Evolutionary conservation across 2,329 filamentous ascomycete genomes (phyloP).

Genomic region (Blastomyces emzantsi): DNA sequence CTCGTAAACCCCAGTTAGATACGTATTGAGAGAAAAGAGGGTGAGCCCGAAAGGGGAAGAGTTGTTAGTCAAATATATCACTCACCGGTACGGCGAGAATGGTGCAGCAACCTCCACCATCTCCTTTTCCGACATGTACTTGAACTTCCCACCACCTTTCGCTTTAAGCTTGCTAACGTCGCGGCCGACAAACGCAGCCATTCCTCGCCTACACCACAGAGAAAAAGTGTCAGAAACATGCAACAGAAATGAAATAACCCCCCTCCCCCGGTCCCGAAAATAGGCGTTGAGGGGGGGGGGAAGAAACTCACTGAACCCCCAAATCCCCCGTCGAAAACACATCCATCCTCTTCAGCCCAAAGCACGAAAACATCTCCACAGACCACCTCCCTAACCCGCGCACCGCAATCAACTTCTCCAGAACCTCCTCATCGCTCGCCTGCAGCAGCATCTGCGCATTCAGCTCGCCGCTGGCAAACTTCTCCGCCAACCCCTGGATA

Average conservation of each 20-base stretch:
- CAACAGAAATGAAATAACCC: not conserved
- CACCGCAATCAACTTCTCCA: slow-evolving; percentile 74
- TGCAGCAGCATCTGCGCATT: slow-evolving; percentile 65
- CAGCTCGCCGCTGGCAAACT: slow-evolving; percentile 67
- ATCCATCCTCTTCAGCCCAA: slow-evolving; percentile 88
- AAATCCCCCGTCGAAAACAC: slow-evolving; percentile 89
- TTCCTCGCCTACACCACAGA: slow-evolving; percentile 52
- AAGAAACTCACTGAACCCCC: slow-evolving; percentile 63
- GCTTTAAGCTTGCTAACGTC: slow-evolving; percentile 77
- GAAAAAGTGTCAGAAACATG: not conserved
- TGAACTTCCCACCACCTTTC: slow-evolving; percentile 80
- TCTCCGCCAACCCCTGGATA: slow-evolving; percentile 71
- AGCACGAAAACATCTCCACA: slow-evolving; percentile 97
- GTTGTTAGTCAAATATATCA: slow-evolving; percentile 14
- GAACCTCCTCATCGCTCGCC: slow-evolving; percentile 75
- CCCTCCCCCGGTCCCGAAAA: not conserved
- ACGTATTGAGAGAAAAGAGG: not conserved
- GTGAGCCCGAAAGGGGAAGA: slow-evolving; percentile 12
- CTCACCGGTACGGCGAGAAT: slow-evolving; percentile 71
- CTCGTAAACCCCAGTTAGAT: not conserved
- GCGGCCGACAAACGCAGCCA: slow-evolving; percentile 75
- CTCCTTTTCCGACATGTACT: slow-evolving; percentile 92
- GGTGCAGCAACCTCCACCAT: slow-evolving; percentile 74
- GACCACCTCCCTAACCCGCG: slow-evolving; percentile 83
- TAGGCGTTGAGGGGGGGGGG: not conserved